Conservation (phyloP, 306 rosid genomes). For the Leucaena leucocephala region DNA sequence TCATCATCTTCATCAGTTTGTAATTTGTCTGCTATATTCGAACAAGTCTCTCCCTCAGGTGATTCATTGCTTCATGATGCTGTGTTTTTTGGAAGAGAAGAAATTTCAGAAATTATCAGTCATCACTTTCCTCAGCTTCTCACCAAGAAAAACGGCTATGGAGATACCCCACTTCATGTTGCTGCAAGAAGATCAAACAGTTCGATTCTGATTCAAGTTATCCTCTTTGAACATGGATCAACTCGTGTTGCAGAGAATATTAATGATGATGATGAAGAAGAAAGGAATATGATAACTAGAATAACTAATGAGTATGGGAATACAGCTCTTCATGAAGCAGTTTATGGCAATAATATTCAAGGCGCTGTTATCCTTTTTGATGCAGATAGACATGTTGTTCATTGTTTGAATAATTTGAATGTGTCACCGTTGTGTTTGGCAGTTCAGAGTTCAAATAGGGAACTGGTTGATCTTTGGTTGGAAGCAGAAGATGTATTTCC, state of each 20-base stretch:
- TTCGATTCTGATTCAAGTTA: background rate
- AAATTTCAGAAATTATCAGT: background rate
- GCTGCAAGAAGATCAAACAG: background rate
- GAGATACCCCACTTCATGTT: background rate
- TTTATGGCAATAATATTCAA: background rate
- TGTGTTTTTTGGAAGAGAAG: background rate
- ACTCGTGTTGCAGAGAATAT: too few relatives aligned
- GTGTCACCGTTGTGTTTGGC: background rate
- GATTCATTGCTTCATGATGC: constrained; percentile 3
- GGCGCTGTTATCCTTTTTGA: background rate
- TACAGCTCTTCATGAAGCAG: background rate
- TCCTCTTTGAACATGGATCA: background rate
- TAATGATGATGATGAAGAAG: too few relatives aligned
- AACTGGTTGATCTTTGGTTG: background rate
- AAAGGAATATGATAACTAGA: too few relatives aligned
- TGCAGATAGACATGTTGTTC: background rate
- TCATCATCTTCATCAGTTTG: background rate
- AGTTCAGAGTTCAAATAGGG: background rate
- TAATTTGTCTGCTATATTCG: background rate
- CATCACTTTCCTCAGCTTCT: background rate
- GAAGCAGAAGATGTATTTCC: background rate
- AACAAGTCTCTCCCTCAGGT: background rate
- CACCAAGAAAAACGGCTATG: background rate
- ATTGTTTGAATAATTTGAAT: background rate
- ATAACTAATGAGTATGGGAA: background rate